phyloP scores from a whole-genome alignment of 2,329 filamentous ascomycete genomes.

The Didymella arachidicola region DNA sequence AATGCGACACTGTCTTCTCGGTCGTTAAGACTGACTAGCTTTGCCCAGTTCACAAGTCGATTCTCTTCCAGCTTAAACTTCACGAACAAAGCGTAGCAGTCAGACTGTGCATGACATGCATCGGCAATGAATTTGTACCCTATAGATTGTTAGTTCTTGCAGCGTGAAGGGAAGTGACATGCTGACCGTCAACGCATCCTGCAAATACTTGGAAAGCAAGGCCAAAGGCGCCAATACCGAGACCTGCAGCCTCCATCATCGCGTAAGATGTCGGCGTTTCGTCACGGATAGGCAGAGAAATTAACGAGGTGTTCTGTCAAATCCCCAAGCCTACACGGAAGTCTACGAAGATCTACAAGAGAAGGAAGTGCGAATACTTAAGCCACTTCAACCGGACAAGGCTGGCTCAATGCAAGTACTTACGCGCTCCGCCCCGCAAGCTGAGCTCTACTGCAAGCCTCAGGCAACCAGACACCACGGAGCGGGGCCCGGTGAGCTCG shows the following conservation, averaged over 20 bases:
- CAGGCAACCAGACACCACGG: conserved; percentile 21
- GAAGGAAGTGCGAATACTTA: conserved; percentile 24
- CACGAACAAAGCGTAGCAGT: conserved; percentile 47
- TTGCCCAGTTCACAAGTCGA: conserved; percentile 51
- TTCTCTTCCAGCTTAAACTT: conserved; percentile 50
- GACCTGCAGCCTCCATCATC: conserved; percentile 29
- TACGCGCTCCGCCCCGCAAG: conserved; percentile 41
- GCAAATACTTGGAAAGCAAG: conserved; percentile 49
- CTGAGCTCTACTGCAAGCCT: conserved; percentile 29
- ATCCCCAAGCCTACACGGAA: too few species aligned
- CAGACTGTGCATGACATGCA: conserved; percentile 42
- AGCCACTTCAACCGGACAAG: conserved; percentile 15
- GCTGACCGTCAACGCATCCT: conserved; percentile 46
- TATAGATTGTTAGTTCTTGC: conserved; percentile 3
- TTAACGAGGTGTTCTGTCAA: too few species aligned
- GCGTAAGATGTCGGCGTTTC: too few species aligned
- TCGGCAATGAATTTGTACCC: conserved; percentile 51
- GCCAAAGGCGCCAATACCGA: conserved; percentile 39
- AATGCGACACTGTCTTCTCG: conserved; percentile 44
- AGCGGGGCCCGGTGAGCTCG: conserved; percentile 19
- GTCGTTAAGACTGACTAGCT: conserved; percentile 44
- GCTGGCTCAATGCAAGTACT: conserved; percentile 20
- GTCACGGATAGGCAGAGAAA: too few species aligned
- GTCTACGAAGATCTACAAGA: too few species aligned
- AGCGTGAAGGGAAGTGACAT: not conserved